These are phyloP conservation scores for Mortierella sp. DNA, from an alignment of 371 early-diverging fungal genomes.

Conservation along the genomic window DNA sequence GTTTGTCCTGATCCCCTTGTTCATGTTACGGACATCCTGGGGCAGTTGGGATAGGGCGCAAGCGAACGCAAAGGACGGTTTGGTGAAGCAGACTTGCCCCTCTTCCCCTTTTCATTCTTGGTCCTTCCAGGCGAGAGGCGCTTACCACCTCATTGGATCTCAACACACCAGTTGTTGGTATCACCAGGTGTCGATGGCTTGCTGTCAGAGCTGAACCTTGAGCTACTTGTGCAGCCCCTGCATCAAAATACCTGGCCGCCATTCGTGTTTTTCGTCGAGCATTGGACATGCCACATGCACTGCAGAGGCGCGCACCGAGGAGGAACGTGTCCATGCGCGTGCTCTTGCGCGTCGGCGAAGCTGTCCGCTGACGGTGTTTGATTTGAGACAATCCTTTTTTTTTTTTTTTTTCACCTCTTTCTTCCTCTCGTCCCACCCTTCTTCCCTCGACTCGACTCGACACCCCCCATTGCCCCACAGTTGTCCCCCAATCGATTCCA, in stretches of 20 bases:
- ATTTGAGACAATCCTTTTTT: background rate
- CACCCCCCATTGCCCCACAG: background rate
- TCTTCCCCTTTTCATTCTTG: too few relatives aligned
- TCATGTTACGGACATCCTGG: background rate
- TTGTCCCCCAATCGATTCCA: background rate
- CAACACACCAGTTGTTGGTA: too few relatives aligned
- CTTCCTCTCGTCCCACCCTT: background rate
- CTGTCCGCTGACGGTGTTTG: too few relatives aligned
- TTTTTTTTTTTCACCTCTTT: background rate
- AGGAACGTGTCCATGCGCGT: background rate
- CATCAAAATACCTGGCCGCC: slow-evolving; percentile 1
- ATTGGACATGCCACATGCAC: too few relatives aligned
- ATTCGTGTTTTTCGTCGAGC: too few relatives aligned
- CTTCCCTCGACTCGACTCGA: background rate
- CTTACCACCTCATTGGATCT: too few relatives aligned
- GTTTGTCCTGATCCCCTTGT: slow-evolving; percentile 3
- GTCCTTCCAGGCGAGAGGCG: too few relatives aligned
- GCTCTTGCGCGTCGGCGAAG: background rate
- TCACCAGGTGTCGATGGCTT: too few relatives aligned
- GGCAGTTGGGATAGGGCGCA: background rate
- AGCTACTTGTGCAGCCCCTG: background rate
- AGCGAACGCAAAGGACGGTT: too few relatives aligned
- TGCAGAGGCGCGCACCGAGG: too few relatives aligned
- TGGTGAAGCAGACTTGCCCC: too few relatives aligned
- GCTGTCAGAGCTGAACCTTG: too few relatives aligned